These are phyloP conservation scores for Taiwanofungus camphoratus DNA, from an alignment of 1,284 basidiomycete species.

Conservation along the genomic window DNA sequence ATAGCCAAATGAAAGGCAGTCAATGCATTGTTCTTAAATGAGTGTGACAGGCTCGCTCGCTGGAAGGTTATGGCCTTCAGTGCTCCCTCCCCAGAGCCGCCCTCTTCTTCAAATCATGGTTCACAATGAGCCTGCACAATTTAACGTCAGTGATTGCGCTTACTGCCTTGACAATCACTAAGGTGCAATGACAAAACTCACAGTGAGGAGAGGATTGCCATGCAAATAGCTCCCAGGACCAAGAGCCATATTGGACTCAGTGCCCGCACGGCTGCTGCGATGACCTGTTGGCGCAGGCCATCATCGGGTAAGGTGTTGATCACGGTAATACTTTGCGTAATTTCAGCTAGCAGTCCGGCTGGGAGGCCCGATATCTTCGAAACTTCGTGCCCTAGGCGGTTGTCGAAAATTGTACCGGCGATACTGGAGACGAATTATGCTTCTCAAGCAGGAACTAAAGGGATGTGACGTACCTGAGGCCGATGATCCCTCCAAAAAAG, in stretches of 20 bases:
- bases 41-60: too few species aligned
- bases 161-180: too few species aligned
- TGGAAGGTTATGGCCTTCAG: too few species aligned
- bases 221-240: not conserved
- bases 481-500: slow-evolving; percentile 6
- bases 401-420: slow-evolving; percentile 9
- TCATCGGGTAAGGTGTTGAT: slow-evolving; percentile 7
- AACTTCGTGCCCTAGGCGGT: slow-evolving; percentile 5
- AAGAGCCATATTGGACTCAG: slow-evolving; percentile 7
- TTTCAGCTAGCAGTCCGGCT: not conserved
- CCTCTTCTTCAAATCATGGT: too few species aligned
- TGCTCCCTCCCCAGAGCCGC: too few species aligned
- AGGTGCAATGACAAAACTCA: too few species aligned
- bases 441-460: not conserved
- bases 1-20: too few species aligned
- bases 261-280: slow-evolving; percentile 1
- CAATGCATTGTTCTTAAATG: too few species aligned
- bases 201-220: not conserved
- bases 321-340: slow-evolving; percentile 7
- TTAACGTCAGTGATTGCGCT: too few species aligned
- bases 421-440: not conserved
- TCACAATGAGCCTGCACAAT: too few species aligned
- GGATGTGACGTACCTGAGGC: slow-evolving; percentile 1
- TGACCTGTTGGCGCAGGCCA: slow-evolving; percentile 5
- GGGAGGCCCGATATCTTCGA: slow-evolving; percentile 3